phyloP scores from a whole-genome alignment of 2,329 filamentous ascomycete species.

The Calcarisporium arbuscula region DNA sequence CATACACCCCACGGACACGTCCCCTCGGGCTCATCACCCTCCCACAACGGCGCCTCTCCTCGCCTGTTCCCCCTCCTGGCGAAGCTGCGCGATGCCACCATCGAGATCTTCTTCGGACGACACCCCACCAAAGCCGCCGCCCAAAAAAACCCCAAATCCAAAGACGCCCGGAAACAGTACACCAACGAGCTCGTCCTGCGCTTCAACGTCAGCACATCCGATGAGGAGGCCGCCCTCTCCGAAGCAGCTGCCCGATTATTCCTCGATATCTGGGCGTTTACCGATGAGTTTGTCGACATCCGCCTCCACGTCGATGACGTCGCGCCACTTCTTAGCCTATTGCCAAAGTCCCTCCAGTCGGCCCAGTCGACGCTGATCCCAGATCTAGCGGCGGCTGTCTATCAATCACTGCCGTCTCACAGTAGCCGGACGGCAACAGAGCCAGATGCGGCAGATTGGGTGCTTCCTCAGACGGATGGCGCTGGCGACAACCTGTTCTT shows the following conservation, averaged over 20 bases:
- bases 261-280: conserved; percentile 87
- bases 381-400: conserved; percentile 71
- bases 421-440: conserved; percentile 11
- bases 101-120: conserved; percentile 45
- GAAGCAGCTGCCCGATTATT: conserved; percentile 69
- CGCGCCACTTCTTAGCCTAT: conserved; percentile 67
- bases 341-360: conserved; percentile 67
- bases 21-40: conserved; percentile 12
- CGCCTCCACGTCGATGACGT: conserved; percentile 71
- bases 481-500: conserved; percentile 76
- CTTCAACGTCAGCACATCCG: conserved; percentile 67
- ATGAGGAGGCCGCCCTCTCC: conserved; percentile 65
- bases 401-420: conserved; percentile 37
- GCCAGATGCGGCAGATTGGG: conserved; percentile 20
- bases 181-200: conserved; percentile 80
- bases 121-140: conserved; percentile 26
- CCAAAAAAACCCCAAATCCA: conserved; percentile 17
- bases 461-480: conserved; percentile 23
- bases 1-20: conserved; percentile 9
- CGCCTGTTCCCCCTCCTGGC: conserved; percentile 40
- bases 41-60: conserved; percentile 12
- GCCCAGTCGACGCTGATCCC: conserved; percentile 72
- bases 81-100: conserved; percentile 42
- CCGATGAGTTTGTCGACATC: conserved; percentile 76
- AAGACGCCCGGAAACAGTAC: conserved; percentile 46